Evolutionary conservation across 495 filamentous ascomycete species (phyloP), one percentile per base, ranked within the genome.

Genomic region (Neurospora sp.): DNA sequence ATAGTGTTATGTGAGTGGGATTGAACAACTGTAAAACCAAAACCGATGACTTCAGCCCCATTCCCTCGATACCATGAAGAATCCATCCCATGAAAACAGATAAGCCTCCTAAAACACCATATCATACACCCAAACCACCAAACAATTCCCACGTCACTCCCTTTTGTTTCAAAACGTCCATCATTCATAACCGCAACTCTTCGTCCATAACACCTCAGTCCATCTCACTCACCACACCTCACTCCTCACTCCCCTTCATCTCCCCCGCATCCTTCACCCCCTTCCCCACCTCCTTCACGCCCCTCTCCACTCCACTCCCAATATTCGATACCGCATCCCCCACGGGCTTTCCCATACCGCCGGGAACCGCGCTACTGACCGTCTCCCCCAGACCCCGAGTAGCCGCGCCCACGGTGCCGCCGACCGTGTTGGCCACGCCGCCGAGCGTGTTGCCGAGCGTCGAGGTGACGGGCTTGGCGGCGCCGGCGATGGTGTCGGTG

Each of bases 241-340:
- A 31, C 46, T 5, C 14, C 10, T 69, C 39, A 48, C 69, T 73
- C 39, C 14, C 84, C 82, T 85, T 87, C 83, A 87, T 85, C 81
- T 90, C 82, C 0, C 90, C 90, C 31, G 89, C 88, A 80, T 90
- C 83, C 83, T 91, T 90, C 40, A 90, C 82, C 0, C 89, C 89
- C 78, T 86, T 83, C 9, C 85, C 85, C 40, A 90, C 83, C 39
- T 79, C 78, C 69, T 85, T 82, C 20, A 83, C 82, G 4, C 86
- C 89, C 72, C 86, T 81, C 77, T 91, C 86, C 6, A 91, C 76
- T 1, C 89, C 89, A 0, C 82, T 84, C 1, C 85, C 86, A 10
- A 88, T 77, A 78, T 85, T 89, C 1, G 86, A 83, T 39, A 92
- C 74, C 0, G 85, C 89, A 79, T 91, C 87, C 0, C 90, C 90